Conservation (phyloP, 2,329 filamentous ascomycete species). For the Diaporthe destruens region DNA sequence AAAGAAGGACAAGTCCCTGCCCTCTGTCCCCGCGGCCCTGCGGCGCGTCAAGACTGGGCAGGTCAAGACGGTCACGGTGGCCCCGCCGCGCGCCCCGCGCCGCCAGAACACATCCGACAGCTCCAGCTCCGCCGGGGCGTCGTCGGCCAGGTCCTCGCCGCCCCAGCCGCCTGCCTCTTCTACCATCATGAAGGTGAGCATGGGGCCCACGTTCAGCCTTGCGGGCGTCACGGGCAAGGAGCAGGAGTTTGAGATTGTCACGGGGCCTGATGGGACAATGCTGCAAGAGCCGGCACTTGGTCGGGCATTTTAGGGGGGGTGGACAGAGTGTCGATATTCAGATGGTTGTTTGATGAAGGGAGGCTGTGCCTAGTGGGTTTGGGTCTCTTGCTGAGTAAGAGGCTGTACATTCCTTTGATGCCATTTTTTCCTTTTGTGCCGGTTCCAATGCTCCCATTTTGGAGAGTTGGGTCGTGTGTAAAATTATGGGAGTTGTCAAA, state of each 20-base stretch:
- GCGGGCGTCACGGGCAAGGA: slow-evolving; percentile 39
- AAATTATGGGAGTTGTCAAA: neutral
- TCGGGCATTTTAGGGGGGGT: slow-evolving; percentile 24
- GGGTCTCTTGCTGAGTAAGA: slow-evolving; percentile 4
- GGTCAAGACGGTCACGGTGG: slow-evolving; percentile 40
- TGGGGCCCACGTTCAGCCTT: slow-evolving; percentile 35
- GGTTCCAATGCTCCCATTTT: neutral
- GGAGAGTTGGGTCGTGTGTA: slow-evolving; percentile 1
- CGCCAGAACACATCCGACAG: slow-evolving; percentile 36
- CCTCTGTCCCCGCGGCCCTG: slow-evolving; percentile 29
- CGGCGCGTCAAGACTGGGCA: slow-evolving; percentile 38
- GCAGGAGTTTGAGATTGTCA: slow-evolving; percentile 42
- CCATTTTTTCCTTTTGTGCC: slow-evolving; percentile 35
- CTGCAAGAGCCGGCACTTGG: slow-evolving; percentile 29
- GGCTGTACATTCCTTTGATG: slow-evolving; percentile 5
- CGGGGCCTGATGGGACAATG: slow-evolving; percentile 12
- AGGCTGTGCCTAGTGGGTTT: neutral
- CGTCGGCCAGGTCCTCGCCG: slow-evolving; percentile 18
- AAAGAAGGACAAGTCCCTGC: slow-evolving; percentile 19
- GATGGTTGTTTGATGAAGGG: neutral
- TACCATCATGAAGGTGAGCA: slow-evolving; percentile 31
- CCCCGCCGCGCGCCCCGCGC: slow-evolving; percentile 27
- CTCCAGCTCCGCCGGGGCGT: slow-evolving; percentile 3
- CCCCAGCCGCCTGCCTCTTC: slow-evolving; percentile 18
- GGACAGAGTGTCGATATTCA: too few species aligned